phyloP scores from a whole-genome alignment of 768 basidiomycete genomes.

The Amanita phalloides region DNA sequence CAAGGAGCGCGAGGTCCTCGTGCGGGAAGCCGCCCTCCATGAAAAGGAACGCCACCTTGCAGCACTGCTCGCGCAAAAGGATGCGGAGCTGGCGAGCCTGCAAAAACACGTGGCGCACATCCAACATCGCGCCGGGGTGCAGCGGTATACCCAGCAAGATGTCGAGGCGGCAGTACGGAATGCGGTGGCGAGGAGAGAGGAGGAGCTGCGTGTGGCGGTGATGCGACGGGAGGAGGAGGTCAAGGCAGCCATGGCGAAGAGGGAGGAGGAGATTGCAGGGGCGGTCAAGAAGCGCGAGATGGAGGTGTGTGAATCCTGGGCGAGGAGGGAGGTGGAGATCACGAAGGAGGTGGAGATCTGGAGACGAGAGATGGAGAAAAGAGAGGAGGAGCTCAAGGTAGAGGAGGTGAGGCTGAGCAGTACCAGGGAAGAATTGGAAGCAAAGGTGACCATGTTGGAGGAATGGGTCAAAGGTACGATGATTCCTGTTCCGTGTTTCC shows the following conservation, averaged over 20 bases:
- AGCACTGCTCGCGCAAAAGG: conserved; percentile 41
- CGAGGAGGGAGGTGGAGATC: conserved; percentile 37
- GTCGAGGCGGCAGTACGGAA: conserved; percentile 39
- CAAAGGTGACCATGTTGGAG: conserved; percentile 33
- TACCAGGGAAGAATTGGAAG: conserved; percentile 39
- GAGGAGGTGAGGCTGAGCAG: conserved; percentile 41
- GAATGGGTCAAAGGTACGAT: conserved; percentile 10
- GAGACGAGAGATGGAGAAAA: conserved; percentile 38
- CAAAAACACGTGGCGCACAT: conserved; percentile 34
- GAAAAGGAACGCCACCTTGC: conserved; percentile 46
- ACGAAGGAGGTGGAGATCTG: conserved; percentile 37
- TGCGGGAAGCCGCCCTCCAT: conserved; percentile 42
- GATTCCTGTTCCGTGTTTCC: not conserved
- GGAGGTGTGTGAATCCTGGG: conserved; percentile 55
- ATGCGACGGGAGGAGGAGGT: conserved; percentile 65
- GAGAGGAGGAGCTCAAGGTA: conserved; percentile 40
- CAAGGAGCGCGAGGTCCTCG: conserved; percentile 54
- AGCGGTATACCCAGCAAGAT: conserved; percentile 21
- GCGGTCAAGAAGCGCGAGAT: conserved; percentile 55
- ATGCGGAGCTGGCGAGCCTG: conserved; percentile 43
- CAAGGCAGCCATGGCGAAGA: conserved; percentile 45
- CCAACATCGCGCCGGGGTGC: conserved; percentile 18
- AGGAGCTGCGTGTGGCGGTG: conserved; percentile 55
- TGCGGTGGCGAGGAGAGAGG: conserved; percentile 53
- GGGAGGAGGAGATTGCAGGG: conserved; percentile 65